Evolutionary conservation across 148 eudicot species (phyloP), one percentile per base, ranked within the genome.

Genomic region (Chenopodium berlandieri): DNA sequence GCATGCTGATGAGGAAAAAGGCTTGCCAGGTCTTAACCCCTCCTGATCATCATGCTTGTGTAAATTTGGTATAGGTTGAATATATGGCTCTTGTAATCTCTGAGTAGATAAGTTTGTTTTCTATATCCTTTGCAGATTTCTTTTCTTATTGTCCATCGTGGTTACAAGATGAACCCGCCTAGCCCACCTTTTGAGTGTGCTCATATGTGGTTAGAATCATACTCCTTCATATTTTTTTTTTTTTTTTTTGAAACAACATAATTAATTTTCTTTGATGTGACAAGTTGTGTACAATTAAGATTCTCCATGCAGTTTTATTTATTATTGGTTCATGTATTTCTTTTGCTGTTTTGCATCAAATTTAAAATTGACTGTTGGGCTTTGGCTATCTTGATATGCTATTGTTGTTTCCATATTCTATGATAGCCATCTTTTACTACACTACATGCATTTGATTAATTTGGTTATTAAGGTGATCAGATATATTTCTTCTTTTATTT

Each of bases 141-240:
- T 80, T 91, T 96, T 82, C 88, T 92, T 83, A 91, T 96, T 70
- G 78, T 96, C 81, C 91, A 86, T 85, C 93, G 97, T 81, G 99
- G 99, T 83, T 96, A 96, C 82, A 90, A 69, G 87, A 96, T 94
- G 98, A 88, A 90, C 83, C 99, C 99, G 14, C 94, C 99, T 85
- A 90, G 94, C 79, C 99, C 99, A 58, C 99, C 99, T 79, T 89
- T 86, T 75, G 99, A 96, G 86, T 96, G 98, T 82, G 93, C 95
- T 54, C 99, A 96, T 80, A 94, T 94, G 97, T 96, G 99, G 99
- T 94, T 88, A 47, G 91, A 27, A 80, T 71, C 71, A 75, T 58
- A 73, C 22, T 74, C 46, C 0, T 27, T 27, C 27, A 27, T 27
- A 27, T 27, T 27, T 27, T 0, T 27, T 27, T 27, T 27, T 0